phyloP scores from a whole-genome alignment of 768 basidiomycete species.

The Tubosaeta sp. region DNA sequence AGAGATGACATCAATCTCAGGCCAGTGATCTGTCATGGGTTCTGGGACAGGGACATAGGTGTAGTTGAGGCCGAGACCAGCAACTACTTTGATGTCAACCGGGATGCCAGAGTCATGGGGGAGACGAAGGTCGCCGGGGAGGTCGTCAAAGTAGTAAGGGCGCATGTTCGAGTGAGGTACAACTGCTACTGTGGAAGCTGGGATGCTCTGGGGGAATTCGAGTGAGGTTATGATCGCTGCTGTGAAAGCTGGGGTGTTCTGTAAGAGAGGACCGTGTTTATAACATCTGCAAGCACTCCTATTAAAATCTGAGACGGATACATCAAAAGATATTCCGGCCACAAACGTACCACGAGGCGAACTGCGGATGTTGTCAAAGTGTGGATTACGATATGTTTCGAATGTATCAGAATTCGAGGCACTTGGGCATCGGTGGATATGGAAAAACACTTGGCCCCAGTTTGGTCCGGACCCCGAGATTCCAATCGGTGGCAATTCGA shows the following conservation, averaged over 20 bases:
- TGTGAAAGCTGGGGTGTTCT: neutral
- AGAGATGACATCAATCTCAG: conserved; percentile 56
- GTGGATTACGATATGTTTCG: neutral
- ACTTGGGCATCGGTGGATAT: neutral
- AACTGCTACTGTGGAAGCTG: neutral
- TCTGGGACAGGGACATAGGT: conserved; percentile 63
- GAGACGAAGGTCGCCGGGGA: conserved; percentile 73
- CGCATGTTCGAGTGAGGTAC: conserved; percentile 42
- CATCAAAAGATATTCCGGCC: neutral
- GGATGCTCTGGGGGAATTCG: neutral
- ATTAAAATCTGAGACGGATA: neutral
- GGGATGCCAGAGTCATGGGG: conserved; percentile 68
- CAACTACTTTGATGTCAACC: conserved; percentile 48
- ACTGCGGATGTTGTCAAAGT: neutral
- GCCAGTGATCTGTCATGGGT: conserved; percentile 33
- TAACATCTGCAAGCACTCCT: neutral
- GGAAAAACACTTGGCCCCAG: neutral
- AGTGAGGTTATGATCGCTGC: neutral
- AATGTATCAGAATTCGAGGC: neutral
- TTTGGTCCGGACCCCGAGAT: neutral
- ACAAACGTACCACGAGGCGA: neutral
- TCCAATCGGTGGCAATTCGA: neutral
- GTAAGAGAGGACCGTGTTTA: neutral
- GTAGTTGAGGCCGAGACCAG: conserved; percentile 55
- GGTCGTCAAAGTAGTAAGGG: conserved; percentile 66